These are phyloP conservation scores for Podospora anserina DNA, from an alignment of 495 filamentous ascomycete species.

Conservation along the genomic window DNA sequence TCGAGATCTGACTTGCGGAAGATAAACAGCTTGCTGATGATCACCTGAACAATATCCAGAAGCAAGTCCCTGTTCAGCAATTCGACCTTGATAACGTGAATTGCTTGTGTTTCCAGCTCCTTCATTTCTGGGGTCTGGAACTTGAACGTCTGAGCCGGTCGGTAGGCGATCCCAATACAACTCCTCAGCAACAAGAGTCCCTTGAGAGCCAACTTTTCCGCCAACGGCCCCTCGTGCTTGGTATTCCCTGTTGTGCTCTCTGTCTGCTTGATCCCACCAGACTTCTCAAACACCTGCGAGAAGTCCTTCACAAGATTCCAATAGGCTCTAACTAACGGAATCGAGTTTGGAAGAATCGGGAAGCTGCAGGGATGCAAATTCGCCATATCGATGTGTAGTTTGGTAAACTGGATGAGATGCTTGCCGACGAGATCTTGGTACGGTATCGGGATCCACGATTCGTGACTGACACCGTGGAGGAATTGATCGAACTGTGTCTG, in stretches of 20 bases:
- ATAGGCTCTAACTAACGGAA: conserved; percentile 71
- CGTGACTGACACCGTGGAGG: conserved; percentile 49
- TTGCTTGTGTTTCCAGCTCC: conserved; percentile 62
- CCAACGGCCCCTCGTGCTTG: conserved; percentile 55
- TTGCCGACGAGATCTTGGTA: conserved; percentile 63
- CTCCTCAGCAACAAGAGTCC: conserved; percentile 79
- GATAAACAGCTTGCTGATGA: conserved; percentile 84
- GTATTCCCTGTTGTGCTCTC: conserved; percentile 47
- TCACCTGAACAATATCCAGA: conserved; percentile 70
- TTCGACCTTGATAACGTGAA: conserved; percentile 61
- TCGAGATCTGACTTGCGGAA: conserved; percentile 81
- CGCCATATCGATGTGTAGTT: conserved; percentile 85
- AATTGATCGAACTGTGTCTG: conserved; percentile 70
- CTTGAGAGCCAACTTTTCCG: conserved; percentile 74
- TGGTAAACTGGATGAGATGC: conserved; percentile 83
- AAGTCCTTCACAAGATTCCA: conserved; percentile 76
- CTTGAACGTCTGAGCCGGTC: conserved; percentile 73
- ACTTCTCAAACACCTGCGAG: conserved; percentile 63
- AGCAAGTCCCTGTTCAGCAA: conserved; percentile 74
- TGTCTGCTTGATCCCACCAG: conserved; percentile 47
- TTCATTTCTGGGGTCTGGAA: conserved; percentile 69
- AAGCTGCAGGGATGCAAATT: conserved; percentile 73
- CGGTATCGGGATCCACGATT: conserved; percentile 45
- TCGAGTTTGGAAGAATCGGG: conserved; percentile 70
- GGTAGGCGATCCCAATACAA: conserved; percentile 79